Percentiles rank a stretch among this genome's conserved stretches.
These are phyloP conservation scores for Auricularia heimuer DNA, from an alignment of 768 basidiomycete species.

Conservation along the genomic window DNA sequence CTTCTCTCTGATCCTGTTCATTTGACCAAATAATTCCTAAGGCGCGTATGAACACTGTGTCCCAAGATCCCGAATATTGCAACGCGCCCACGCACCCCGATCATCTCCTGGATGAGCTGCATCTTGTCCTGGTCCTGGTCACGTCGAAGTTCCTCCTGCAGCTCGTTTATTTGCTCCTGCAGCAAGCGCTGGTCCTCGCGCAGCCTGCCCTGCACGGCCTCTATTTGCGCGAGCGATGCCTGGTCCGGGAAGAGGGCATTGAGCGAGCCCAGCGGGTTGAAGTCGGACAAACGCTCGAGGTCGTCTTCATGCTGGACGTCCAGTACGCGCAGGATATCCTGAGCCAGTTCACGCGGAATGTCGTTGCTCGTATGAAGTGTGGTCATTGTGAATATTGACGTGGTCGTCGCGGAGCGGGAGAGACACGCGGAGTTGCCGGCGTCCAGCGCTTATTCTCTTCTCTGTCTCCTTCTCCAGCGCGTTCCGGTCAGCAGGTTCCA, in stretches of 20 bases:
- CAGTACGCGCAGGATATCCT: conserved; percentile 4
- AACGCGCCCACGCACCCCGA: conserved; percentile 51
- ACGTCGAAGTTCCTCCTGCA: conserved; percentile 55
- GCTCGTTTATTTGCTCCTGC: conserved; percentile 56
- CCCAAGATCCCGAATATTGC: not conserved
- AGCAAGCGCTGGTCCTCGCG: conserved; percentile 59
- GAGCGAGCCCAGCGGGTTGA: conserved; percentile 22
- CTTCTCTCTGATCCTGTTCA: conserved; percentile 93
- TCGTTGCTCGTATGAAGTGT: not conserved
- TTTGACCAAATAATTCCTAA: conserved; percentile 88
- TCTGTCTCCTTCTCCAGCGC: no score
- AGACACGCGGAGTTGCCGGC: no score
- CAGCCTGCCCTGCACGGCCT: conserved; percentile 58
- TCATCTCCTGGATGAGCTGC: conserved; percentile 91
- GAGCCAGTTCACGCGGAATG: conserved; percentile 3
- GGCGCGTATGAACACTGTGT: not conserved
- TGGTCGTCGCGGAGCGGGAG: no score
- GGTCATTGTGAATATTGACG: no score
- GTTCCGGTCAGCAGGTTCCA: no score
- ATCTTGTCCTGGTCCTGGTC: conserved; percentile 86
- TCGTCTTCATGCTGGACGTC: conserved; percentile 6
- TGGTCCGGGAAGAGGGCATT: conserved; percentile 77
- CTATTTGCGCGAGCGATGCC: conserved; percentile 54
- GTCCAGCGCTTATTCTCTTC: no score
- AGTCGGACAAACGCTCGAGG: conserved; percentile 1